A percentile compares a stretch with the other conserved stretches of the same genome.
Evolutionary conservation across 345 rosid species (phyloP).

Genomic region (Aethionema arabicum): DNA sequence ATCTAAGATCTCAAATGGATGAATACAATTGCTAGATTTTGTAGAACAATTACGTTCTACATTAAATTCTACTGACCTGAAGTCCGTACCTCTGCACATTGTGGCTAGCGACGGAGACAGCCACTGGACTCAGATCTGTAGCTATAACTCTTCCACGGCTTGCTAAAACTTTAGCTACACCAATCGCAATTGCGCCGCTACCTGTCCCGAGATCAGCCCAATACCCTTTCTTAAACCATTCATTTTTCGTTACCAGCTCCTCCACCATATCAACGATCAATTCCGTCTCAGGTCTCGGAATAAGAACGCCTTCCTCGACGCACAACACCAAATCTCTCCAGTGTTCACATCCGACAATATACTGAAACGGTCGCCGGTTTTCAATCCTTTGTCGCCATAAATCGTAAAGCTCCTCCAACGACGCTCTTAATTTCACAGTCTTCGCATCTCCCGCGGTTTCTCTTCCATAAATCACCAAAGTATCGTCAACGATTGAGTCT

Average conservation of each 20-base stretch:
- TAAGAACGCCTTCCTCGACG: slow-evolving; percentile 86
- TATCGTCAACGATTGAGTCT: slow-evolving; percentile 54
- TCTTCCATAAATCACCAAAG: slow-evolving; percentile 31
- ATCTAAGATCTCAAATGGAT: not conserved
- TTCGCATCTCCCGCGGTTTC: not conserved
- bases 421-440: slow-evolving; percentile 41
- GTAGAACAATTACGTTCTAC: not conserved
- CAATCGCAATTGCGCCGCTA: slow-evolving; percentile 84
- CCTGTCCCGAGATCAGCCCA: slow-evolving; percentile 98
- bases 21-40: not conserved
- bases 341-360: slow-evolving; percentile 87
- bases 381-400: slow-evolving; percentile 84
- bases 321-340: slow-evolving; percentile 87
- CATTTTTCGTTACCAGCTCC: slow-evolving; percentile 39
- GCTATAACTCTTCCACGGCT: slow-evolving; percentile 59
- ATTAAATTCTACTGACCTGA: slow-evolving; percentile 46
- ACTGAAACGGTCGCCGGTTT: slow-evolving; percentile 84
- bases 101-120: slow-evolving; percentile 55
- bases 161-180: slow-evolving; percentile 52
- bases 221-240: slow-evolving; percentile 43
- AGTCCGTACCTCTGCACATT: slow-evolving; percentile 70
- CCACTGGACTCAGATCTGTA: slow-evolving; percentile 71
- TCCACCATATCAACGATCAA: slow-evolving; percentile 64
- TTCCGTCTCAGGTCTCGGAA: slow-evolving; percentile 95
- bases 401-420: slow-evolving; percentile 57